Evolutionary conservation across 768 basidiomycete species (phyloP), one percentile per base, ranked within the genome.

Genomic region (Hydnum rufescens): DNA sequence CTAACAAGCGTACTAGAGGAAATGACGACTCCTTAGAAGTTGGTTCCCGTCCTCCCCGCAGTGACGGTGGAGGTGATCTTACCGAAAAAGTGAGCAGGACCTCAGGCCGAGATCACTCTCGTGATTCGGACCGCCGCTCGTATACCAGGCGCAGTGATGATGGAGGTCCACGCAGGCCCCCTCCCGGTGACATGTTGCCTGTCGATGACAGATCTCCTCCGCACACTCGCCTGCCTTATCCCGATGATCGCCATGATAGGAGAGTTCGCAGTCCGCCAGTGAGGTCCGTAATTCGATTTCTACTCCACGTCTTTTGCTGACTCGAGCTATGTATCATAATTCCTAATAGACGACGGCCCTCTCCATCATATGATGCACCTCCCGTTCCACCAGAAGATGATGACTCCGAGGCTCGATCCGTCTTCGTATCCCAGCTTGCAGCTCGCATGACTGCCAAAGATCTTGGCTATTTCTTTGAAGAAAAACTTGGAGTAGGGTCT

Each of bases 381-480:
- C 36, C 28, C 51, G 4, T 57, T 52, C 44, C 54, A 32, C 81
- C 82, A 4, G 82, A 82, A 61, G 87, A 90, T 66, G 89, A 96
- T 64, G 93, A 97, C 63, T 90, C 88, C 53, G 95, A 97, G 77
- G 82, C 87, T 62, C 83, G 95, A 66, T 96, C 95, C 60, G 88
- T 96, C 59, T 97, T 97, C 68, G 89, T 95, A 64, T 93, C 92
- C 60, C 95, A 97, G 69, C 80, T 99, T 64, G 88, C 95, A 60
- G 89, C 90, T 56, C 82, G 89, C 62, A 77, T 97, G 64, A 96
- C 92, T 54, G 89, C 92, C 60, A 79, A 89, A 64, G 95, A 99
- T 70, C 71, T 99, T 67, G 92, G 92, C 58, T 86, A 90, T 68
- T 99, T 99, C 72, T 97, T 99, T 63, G 93, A 97, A 71, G 85